Conservation (phyloP, 208 protist genomes). For the Strigomonas oncopelti region DNA sequence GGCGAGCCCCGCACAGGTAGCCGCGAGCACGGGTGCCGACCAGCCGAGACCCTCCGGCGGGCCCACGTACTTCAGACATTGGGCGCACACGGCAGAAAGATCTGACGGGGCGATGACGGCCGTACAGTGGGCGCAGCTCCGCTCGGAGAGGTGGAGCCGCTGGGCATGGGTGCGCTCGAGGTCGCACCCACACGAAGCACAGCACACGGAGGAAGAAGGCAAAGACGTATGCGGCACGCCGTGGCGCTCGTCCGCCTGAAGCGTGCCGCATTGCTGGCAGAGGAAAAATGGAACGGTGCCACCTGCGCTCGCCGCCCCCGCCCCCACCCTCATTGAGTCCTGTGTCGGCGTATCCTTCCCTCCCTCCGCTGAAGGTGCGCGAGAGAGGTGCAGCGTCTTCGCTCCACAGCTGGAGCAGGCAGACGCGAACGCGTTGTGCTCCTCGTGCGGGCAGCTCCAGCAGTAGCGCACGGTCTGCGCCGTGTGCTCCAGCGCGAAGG, state of each 20-base stretch:
- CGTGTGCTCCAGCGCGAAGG: conserved; percentile 30
- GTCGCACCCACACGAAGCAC: background rate
- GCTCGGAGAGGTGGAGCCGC: background rate
- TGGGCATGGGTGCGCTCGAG: background rate
- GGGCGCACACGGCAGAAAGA: background rate
- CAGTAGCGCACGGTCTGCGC: conserved; percentile 23
- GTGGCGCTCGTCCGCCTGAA: background rate
- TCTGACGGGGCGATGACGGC: background rate
- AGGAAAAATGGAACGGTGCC: background rate
- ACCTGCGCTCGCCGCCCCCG: background rate
- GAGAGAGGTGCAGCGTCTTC: background rate
- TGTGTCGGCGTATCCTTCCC: background rate
- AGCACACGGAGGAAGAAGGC: background rate
- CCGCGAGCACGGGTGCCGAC: background rate
- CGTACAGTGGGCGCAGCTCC: background rate
- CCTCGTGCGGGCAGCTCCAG: conserved; percentile 24
- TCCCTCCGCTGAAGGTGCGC: background rate
- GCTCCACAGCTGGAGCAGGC: conserved; percentile 18
- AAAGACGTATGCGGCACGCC: background rate
- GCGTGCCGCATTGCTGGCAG: conserved; percentile 8
- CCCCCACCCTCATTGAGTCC: background rate
- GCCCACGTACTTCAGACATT: background rate
- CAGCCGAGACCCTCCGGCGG: background rate
- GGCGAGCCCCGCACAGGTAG: background rate
- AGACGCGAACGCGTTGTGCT: conserved; percentile 40